Percentiles rank a stretch among this genome's conserved stretches.
These are phyloP conservation scores for Boehmeria nivea DNA, from an alignment of 306 rosid species.

Conservation along the genomic window DNA sequence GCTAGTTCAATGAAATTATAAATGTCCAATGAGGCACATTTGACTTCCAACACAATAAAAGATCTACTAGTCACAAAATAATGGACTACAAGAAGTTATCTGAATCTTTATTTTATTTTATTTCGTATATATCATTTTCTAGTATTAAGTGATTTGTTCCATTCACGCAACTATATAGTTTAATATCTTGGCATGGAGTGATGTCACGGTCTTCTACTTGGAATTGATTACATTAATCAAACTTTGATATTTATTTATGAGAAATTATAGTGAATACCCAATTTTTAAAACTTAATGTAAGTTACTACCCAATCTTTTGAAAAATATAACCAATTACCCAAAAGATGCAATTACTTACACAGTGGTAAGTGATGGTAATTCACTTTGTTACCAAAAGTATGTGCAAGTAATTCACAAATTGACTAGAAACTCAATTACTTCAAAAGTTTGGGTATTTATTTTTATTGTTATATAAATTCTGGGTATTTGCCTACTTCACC, in stretches of 20 bases:
- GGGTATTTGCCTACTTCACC: too few species aligned
- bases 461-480: too few species aligned
- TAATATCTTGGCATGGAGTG: neutral
- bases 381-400: too few species aligned
- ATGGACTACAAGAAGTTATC: neutral
- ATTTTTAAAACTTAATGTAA: too few species aligned
- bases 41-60: neutral
- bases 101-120: neutral
- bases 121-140: neutral
- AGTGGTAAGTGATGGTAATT: neutral
- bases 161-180: conserved; percentile 5
- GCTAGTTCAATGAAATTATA: neutral
- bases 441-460: too few species aligned
- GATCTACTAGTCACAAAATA: neutral
- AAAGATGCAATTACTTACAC: too few species aligned
- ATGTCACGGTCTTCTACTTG: conserved; percentile 3
- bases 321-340: too few species aligned
- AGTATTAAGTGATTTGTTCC: neutral
- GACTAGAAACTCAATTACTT: too few species aligned
- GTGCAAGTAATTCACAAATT: too few species aligned
- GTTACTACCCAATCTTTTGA: too few species aligned
- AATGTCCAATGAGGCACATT: neutral
- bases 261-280: too few species aligned
- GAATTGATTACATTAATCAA: neutral
- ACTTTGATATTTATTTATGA: too few species aligned